Base-by-base conservation (phyloP, 139 green algal species). In the Coccomyxa sp. region DNA sequence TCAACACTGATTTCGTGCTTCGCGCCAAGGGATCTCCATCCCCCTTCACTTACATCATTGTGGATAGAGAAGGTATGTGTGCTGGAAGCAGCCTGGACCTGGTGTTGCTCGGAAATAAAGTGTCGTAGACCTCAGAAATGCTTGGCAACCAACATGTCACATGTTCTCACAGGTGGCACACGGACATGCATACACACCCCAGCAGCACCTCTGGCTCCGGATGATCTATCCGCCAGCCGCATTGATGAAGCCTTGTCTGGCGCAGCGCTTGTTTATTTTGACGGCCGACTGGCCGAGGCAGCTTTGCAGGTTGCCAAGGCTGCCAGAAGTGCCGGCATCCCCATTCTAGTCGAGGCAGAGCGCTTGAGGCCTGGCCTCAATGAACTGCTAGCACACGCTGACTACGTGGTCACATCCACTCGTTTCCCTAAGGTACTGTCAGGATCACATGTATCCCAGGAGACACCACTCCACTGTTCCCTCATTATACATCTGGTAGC, bases 1-100 rank as follows among this genome's bases (percentile, higher is more conserved):
- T 99, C 0, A 86, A 96, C 85, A 97, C 95, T 0, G 45, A 32
- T 13, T 86, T 89, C 32, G 66, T 99, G 38, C 76, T 98, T 74
- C 81, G 86, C 0, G 59, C 75, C 10, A 13, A 51, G 23, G 78
- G 88, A 10, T 68, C 85, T 17, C 88, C 93, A n/a, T 98, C 95
- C 0, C 95, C 95, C n/a, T 98, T 98, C 88, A 99, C 96, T 0
- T 99, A 99, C 91, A 98, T 98, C 85, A 98, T 99, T 74, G 95
- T 99, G 0, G 96, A 98, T 84, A 79, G 90, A 11, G 38, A 87
- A 88, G 94, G 95, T 93, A 86, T 45, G 38, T 67, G 16, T 45
- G n/a, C 77, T 76, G 31, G 28, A 30, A 58, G 15, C 16, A 57
- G 18, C 58, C 67, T 17, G 31, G 14, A 75, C 23, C 45, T 58